Percentiles rank a stretch among this genome's conserved stretches.
Conservation (phyloP, 495 filamentous ascomycete genomes). For the Penicillium chermesinum region DNA sequence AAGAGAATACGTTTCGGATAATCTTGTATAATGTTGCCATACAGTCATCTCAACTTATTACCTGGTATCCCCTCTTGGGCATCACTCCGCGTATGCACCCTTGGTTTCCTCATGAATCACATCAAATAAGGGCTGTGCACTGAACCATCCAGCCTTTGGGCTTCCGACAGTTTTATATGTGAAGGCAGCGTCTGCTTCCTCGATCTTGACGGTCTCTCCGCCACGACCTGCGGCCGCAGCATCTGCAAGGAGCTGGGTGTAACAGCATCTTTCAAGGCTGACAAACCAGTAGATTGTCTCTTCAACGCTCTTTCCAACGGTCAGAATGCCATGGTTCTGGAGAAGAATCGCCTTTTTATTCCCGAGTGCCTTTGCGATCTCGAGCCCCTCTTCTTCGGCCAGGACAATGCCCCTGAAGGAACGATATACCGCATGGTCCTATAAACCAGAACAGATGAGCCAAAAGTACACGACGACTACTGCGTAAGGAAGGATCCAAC, state of each 20-base stretch:
- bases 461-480: neutral
- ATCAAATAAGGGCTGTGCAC: constrained; percentile 70
- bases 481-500: neutral
- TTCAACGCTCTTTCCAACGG: constrained; percentile 53
- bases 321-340: constrained; percentile 64
- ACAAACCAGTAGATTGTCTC: constrained; percentile 70
- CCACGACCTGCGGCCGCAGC: constrained; percentile 65
- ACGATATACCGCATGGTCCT: constrained; percentile 60
- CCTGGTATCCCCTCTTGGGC: too few relatives aligned
- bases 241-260: constrained; percentile 71
- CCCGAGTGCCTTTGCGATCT: constrained; percentile 61
- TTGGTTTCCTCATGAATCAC: constrained; percentile 60
- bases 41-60: too few relatives aligned
- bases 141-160: constrained; percentile 62
- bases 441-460: constrained; percentile 12
- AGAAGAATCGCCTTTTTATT: constrained; percentile 65
- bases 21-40: too few relatives aligned
- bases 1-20: too few relatives aligned
- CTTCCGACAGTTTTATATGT: constrained; percentile 65
- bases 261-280: constrained; percentile 68
- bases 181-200: constrained; percentile 60
- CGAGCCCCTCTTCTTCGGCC: constrained; percentile 61
- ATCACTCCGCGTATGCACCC: constrained; percentile 53
- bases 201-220: constrained; percentile 59
- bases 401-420: constrained; percentile 72